Percentiles rank a stretch among this genome's conserved stretches.
Evolutionary conservation across 257 asterid genomes (phyloP).

Genomic region (Apocynum venetum): DNA sequence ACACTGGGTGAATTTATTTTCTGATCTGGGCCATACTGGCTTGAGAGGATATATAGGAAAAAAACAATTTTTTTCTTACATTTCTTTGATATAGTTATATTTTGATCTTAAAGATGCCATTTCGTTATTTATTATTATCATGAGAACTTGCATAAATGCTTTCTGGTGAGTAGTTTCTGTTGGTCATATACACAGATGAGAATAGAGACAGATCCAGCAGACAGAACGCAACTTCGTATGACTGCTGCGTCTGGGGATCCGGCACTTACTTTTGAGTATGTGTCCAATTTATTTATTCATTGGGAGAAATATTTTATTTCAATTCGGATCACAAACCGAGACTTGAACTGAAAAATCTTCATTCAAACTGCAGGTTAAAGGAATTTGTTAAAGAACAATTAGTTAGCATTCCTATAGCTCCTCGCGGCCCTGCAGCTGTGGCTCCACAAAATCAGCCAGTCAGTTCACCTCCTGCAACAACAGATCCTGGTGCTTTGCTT

Average conservation of each 20-base stretch:
- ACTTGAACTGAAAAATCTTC: not conserved
- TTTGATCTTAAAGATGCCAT: not conserved
- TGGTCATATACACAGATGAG: conserved; percentile 46
- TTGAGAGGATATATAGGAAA: not conserved
- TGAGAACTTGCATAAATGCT: too few relatives aligned
- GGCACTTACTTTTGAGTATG: conserved; percentile 76
- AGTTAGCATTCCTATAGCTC: conserved; percentile 49
- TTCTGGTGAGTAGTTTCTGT: conserved; percentile 6
- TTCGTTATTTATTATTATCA: not conserved
- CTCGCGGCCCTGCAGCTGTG: conserved; percentile 40
- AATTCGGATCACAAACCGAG: not conserved
- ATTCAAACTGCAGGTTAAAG: conserved; percentile 47
- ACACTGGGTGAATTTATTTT: not conserved
- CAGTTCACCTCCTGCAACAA: conserved; percentile 39
- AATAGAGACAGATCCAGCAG: conserved; percentile 96
- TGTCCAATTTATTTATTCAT: not conserved
- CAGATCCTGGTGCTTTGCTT: conserved; percentile 81
- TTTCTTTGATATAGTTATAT: not conserved
- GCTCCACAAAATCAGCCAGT: conserved; percentile 55
- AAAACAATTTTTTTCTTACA: not conserved
- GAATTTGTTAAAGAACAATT: conserved; percentile 83
- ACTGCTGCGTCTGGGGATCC: conserved; percentile 91
- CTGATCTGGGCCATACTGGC: not conserved
- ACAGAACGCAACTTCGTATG: conserved; percentile 89
- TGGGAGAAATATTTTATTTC: not conserved